These are phyloP conservation scores for Actinomucor elegans DNA, from an alignment of 371 early-diverging fungal species.

Conservation along the genomic window DNA sequence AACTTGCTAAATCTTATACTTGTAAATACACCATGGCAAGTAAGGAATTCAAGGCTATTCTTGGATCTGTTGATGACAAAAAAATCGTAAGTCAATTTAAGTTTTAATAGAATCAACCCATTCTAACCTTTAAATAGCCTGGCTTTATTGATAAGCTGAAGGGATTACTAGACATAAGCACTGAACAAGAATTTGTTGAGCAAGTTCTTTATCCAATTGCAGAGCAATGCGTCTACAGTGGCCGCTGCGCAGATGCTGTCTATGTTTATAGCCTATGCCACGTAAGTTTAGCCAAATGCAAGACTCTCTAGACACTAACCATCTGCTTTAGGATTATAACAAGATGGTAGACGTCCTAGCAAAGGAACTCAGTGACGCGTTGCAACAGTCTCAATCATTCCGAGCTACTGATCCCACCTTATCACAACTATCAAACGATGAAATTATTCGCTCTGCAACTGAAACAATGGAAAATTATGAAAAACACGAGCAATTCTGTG, in stretches of 20 bases:
- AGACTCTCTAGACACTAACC: neutral
- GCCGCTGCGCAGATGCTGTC: slow-evolving; percentile 74
- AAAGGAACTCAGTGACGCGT: slow-evolving; percentile 72
- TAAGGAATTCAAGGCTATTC: slow-evolving; percentile 56
- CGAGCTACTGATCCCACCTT: slow-evolving; percentile 1
- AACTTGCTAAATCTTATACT: slow-evolving; percentile 43
- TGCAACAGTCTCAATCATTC: slow-evolving; percentile 28
- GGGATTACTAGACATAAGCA: slow-evolving; percentile 56
- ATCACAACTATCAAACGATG: slow-evolving; percentile 8
- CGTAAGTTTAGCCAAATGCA: slow-evolving; percentile 8
- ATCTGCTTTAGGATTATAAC: slow-evolving; percentile 60
- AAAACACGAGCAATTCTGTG: slow-evolving; percentile 43
- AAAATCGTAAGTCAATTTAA: slow-evolving; percentile 3
- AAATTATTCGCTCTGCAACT: slow-evolving; percentile 45
- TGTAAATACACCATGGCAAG: slow-evolving; percentile 48
- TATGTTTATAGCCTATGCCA: slow-evolving; percentile 66
- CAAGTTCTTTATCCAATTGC: slow-evolving; percentile 71
- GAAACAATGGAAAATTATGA: slow-evolving; percentile 52
- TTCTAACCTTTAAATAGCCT: neutral
- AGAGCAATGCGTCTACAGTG: slow-evolving; percentile 64
- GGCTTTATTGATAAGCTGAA: slow-evolving; percentile 29
- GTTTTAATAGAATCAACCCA: too few relatives aligned
- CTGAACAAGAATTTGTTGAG: slow-evolving; percentile 57
- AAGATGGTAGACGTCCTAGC: slow-evolving; percentile 74
- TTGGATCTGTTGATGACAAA: slow-evolving; percentile 33